phyloP scores from a whole-genome alignment of 2,329 filamentous ascomycete species.

The Alternaria ethzedia region DNA sequence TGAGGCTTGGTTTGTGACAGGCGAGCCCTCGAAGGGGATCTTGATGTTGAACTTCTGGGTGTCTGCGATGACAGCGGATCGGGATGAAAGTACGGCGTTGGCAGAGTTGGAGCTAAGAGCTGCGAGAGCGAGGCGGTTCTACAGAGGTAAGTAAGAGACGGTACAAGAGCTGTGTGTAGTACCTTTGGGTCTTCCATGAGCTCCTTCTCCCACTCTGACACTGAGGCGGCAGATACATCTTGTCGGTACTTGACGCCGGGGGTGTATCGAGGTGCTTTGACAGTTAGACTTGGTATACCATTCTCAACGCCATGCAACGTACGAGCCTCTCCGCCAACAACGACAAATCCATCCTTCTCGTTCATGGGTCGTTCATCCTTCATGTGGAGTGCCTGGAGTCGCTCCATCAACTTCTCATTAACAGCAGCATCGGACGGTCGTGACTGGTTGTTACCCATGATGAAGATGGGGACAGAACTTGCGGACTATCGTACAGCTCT shows the following conservation, averaged over 20 bases:
- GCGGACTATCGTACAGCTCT: background rate
- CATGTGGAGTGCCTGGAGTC: slow-evolving; percentile 55
- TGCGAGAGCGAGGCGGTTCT: slow-evolving; percentile 75
- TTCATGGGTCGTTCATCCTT: slow-evolving; percentile 48
- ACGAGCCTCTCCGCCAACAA: slow-evolving; percentile 57
- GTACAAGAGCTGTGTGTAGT: slow-evolving; percentile 5
- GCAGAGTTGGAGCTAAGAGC: slow-evolving; percentile 74
- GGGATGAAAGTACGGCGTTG: slow-evolving; percentile 68
- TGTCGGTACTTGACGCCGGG: slow-evolving; percentile 34
- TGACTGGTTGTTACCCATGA: slow-evolving; percentile 46
- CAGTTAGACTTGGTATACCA: background rate
- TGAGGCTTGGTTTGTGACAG: slow-evolving; percentile 82
- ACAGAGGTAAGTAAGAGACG: background rate
- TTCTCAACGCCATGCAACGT: slow-evolving; percentile 13
- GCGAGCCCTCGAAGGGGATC: slow-evolving; percentile 80
- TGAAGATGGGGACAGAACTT: background rate
- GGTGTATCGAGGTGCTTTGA: slow-evolving; percentile 34
- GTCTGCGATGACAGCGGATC: slow-evolving; percentile 68
- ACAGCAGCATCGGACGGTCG: slow-evolving; percentile 43
- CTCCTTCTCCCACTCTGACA: slow-evolving; percentile 66
- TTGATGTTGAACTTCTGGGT: slow-evolving; percentile 83
- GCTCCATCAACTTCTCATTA: slow-evolving; percentile 50
- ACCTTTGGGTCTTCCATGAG: slow-evolving; percentile 71
- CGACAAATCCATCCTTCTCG: slow-evolving; percentile 62
- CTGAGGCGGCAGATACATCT: slow-evolving; percentile 58